These are phyloP conservation scores for Eustoma russellianum DNA, from an alignment of 257 asterid species.

Conservation along the genomic window DNA sequence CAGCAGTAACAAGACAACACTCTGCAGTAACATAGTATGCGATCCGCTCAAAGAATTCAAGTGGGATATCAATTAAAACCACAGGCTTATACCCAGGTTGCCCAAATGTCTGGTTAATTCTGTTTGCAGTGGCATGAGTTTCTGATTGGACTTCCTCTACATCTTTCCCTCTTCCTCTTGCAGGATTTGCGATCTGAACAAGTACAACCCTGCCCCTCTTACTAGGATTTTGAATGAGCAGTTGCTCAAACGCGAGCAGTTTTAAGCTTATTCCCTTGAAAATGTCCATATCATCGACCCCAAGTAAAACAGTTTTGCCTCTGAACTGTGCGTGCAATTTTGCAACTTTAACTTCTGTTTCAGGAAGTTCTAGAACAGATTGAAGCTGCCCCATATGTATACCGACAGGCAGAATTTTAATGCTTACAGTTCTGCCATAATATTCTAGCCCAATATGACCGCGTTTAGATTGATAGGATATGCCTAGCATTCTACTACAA, in stretches of 20 bases:
- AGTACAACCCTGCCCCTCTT: slow-evolving; percentile 57
- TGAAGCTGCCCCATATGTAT: slow-evolving; percentile 70
- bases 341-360: slow-evolving; percentile 56
- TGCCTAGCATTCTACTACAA: slow-evolving; percentile 79
- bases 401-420: slow-evolving; percentile 78
- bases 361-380: slow-evolving; percentile 54
- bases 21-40: slow-evolving; percentile 64
- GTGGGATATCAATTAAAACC: slow-evolving; percentile 50
- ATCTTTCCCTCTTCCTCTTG: slow-evolving; percentile 84
- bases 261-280: slow-evolving; percentile 80
- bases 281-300: slow-evolving; percentile 86
- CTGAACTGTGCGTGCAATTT: slow-evolving; percentile 40
- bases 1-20: slow-evolving; percentile 87
- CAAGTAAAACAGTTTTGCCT: slow-evolving; percentile 57
- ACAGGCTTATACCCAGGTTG: slow-evolving; percentile 64
- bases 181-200: slow-evolving; percentile 81
- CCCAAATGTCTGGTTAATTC: slow-evolving; percentile 51
- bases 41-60: slow-evolving; percentile 61
- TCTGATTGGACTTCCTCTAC: slow-evolving; percentile 65
- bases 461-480: slow-evolving; percentile 71
- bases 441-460: slow-evolving; percentile 79
- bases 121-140: slow-evolving; percentile 53
- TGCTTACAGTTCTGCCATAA: slow-evolving; percentile 79
- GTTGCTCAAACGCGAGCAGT: slow-evolving; percentile 68
- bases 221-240: slow-evolving; percentile 53